Evolutionary conservation across 768 basidiomycete genomes (phyloP).

Genomic region (Exidia glandulosa): DNA sequence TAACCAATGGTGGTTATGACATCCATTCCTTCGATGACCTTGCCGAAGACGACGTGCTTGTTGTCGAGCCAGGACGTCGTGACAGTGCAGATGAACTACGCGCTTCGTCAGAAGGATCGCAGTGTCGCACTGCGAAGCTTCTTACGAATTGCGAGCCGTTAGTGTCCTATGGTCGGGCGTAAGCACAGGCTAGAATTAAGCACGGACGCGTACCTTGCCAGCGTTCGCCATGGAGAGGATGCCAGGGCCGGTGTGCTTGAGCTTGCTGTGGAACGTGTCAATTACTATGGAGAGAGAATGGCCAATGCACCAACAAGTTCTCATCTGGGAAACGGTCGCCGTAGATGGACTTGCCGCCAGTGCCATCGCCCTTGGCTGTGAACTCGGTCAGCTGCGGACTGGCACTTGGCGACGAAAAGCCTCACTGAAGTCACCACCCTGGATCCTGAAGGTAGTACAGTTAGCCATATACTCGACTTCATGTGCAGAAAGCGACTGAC

Average conservation of each 20-base stretch:
- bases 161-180: constrained; percentile 58
- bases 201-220: constrained; percentile 13
- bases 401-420: constrained; percentile 15
- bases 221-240: constrained; percentile 92
- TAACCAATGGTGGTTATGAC: constrained; percentile 65
- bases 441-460: constrained; percentile 65
- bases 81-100: constrained; percentile 85
- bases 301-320: constrained; percentile 60
- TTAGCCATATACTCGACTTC: background rate
- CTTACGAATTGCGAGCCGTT: constrained; percentile 90
- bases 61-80: constrained; percentile 85
- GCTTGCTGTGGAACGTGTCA: constrained; percentile 51
- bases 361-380: constrained; percentile 72
- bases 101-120: background rate
- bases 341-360: constrained; percentile 92
- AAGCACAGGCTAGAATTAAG: background rate
- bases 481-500: constrained; percentile 24
- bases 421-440: constrained; percentile 96
- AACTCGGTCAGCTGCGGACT: background rate
- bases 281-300: background rate
- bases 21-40: constrained; percentile 87
- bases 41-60: constrained; percentile 90
- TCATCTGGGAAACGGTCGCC: constrained; percentile 88
- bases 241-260: constrained; percentile 84
- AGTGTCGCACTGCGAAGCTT: background rate